A percentile compares a stretch with the other conserved stretches of the same genome.
These are phyloP conservation scores for Trichoderma hamatum DNA, from an alignment of 2,329 filamentous ascomycete species.

Conservation along the genomic window DNA sequence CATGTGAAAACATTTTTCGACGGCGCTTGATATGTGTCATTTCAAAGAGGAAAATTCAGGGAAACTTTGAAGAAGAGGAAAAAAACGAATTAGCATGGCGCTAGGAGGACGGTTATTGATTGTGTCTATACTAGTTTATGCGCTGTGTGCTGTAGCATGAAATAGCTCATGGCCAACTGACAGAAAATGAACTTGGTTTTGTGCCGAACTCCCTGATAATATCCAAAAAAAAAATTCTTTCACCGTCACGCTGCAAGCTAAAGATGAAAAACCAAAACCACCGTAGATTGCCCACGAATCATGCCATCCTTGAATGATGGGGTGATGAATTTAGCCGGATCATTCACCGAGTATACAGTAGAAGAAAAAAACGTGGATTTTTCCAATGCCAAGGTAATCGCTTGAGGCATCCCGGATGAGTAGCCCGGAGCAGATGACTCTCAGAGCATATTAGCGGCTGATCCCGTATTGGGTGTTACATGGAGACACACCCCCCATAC, in stretches of 20 bases:
- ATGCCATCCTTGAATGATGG: slow-evolving; percentile 10
- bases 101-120: neutral
- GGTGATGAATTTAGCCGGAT: slow-evolving; percentile 18
- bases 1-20: neutral
- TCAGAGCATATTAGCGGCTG: slow-evolving; percentile 8
- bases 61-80: neutral
- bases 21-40: neutral
- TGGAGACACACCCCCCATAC: neutral
- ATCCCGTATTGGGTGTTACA: slow-evolving; percentile 16
- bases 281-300: slow-evolving; percentile 10
- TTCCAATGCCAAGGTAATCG: slow-evolving; percentile 2
- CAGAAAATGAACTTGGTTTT: neutral
- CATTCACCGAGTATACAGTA: slow-evolving; percentile 16
- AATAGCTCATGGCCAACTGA: neutral
- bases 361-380: slow-evolving; percentile 13
- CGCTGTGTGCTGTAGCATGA: neutral
- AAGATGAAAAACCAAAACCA: neutral
- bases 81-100: neutral
- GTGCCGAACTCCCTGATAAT: slow-evolving; percentile 9
- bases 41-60: neutral
- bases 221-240: neutral
- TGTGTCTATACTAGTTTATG: neutral
- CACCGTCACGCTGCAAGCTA: neutral
- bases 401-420: neutral
- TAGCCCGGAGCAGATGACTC: slow-evolving; percentile 21